Evolutionary conservation across 2,329 filamentous ascomycete species (phyloP).

Genomic region (Penicillium paneum): DNA sequence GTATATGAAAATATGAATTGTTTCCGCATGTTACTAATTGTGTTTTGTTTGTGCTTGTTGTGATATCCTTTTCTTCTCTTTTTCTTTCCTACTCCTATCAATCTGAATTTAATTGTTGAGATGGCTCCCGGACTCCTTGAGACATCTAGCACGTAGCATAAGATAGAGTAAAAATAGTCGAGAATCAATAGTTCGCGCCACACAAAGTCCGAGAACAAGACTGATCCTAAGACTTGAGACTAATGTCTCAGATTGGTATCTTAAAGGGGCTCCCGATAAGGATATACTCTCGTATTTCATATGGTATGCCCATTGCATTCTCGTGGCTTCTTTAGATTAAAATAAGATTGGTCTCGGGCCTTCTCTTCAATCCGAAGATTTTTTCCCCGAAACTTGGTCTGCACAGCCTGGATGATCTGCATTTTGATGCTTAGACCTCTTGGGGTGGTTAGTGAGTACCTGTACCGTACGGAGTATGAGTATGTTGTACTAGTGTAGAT

Average conservation of each 20-base stretch:
- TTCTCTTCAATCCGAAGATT: not conserved
- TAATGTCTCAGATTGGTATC: constrained; percentile 1
- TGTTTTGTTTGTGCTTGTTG: constrained; percentile 7
- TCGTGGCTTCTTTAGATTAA: not conserved
- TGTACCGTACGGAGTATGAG: not conserved
- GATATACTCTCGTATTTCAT: not conserved
- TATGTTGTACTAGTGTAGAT: not conserved
- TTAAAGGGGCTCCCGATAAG: not conserved
- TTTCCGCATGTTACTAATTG: not conserved
- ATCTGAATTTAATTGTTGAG: constrained; percentile 1
- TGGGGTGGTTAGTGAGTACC: not conserved
- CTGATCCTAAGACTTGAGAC: not conserved
- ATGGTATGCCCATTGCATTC: not conserved
- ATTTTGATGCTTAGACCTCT: not conserved
- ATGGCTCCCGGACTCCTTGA: not conserved
- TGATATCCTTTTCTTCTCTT: constrained; percentile 17
- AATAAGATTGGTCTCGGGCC: not conserved
- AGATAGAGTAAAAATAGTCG: not conserved
- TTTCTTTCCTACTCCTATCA: not conserved
- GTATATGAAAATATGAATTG: constrained; percentile 11
- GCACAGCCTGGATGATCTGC: not conserved
- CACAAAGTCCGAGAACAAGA: not conserved
- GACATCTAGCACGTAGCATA: not conserved
- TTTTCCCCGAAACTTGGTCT: not conserved
- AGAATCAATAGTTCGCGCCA: not conserved